phyloP scores from a whole-genome alignment of 495 filamentous ascomycete species.

The Xylaria acuta region DNA sequence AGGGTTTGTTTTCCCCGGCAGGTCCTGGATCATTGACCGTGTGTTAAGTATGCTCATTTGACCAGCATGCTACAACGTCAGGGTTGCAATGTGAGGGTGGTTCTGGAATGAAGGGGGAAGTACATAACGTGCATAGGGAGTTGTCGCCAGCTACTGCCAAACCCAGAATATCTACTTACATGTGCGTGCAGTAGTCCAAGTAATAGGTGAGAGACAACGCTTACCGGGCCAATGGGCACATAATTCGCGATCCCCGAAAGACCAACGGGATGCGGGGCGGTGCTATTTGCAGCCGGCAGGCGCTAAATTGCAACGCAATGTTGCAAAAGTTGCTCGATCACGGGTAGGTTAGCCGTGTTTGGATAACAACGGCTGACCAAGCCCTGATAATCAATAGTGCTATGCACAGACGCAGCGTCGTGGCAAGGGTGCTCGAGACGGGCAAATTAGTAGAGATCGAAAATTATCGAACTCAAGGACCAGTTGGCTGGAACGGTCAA shows the following conservation, averaged over 20 bases:
- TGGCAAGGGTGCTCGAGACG: constrained; percentile 11
- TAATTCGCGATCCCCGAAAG: constrained; percentile 9
- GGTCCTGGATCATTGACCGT: not conserved
- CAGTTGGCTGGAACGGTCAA: constrained; percentile 19
- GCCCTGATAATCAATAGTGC: constrained; percentile 22
- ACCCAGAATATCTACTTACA: not conserved
- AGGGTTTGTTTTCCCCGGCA: not conserved
- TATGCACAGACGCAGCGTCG: constrained; percentile 17
- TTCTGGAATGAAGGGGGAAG: not conserved
- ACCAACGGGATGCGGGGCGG: constrained; percentile 14
- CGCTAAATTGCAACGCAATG: constrained; percentile 24
- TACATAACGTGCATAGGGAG: constrained; percentile 6
- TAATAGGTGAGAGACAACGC: constrained; percentile 12
- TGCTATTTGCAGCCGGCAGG: constrained; percentile 22
- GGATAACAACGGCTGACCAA: constrained; percentile 25
- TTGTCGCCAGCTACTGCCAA: constrained; percentile 1
- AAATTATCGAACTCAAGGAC: constrained; percentile 10
- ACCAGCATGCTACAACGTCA: not conserved
- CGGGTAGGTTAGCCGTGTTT: constrained; percentile 24
- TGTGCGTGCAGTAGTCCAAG: constrained; percentile 4
- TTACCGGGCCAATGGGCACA: constrained; percentile 24
- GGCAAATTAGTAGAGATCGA: constrained; percentile 23
- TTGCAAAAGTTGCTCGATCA: constrained; percentile 23
- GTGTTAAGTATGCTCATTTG: not conserved
- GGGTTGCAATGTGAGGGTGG: not conserved